Evolutionary conservation across 768 basidiomycete genomes (phyloP).

Genomic region (Candolleomyces eurysporus): DNA sequence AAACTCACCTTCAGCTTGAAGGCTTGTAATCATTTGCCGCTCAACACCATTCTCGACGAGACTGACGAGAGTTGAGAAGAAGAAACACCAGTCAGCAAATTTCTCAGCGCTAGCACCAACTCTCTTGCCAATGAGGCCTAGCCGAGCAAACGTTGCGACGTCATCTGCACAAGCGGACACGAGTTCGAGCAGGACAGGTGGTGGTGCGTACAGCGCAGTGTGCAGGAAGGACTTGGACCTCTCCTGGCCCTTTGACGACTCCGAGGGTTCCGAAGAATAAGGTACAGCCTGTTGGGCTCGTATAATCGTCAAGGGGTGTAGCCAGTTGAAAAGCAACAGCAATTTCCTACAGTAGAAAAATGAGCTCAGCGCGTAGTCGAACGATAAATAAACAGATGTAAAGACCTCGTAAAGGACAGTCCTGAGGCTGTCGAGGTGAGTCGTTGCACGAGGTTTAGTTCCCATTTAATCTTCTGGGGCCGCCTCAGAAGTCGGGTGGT

Average conservation of each 20-base stretch:
- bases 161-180: slow-evolving; percentile 76
- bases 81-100: slow-evolving; percentile 87
- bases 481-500: slow-evolving; percentile 46
- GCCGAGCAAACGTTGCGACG: slow-evolving; percentile 66
- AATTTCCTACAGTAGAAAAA: slow-evolving; percentile 54
- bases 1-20: slow-evolving; percentile 58
- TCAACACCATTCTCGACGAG: slow-evolving; percentile 85
- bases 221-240: slow-evolving; percentile 72
- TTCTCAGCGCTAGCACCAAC: slow-evolving; percentile 68
- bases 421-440: slow-evolving; percentile 62
- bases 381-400: slow-evolving; percentile 1
- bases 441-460: slow-evolving; percentile 54
- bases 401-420: slow-evolving; percentile 73
- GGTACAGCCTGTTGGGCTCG: slow-evolving; percentile 68
- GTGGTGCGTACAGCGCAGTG: slow-evolving; percentile 74
- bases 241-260: slow-evolving; percentile 34
- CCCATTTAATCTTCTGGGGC: slow-evolving; percentile 48
- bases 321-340: slow-evolving; percentile 83
- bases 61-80: slow-evolving; percentile 73
- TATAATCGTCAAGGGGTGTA: slow-evolving; percentile 69
- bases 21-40: slow-evolving; percentile 61
- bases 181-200: slow-evolving; percentile 78
- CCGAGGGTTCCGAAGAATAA: slow-evolving; percentile 47
- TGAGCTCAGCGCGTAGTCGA: neutral
- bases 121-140: slow-evolving; percentile 67